Conservation (phyloP, 257 asterid genomes). For the Mentha longifolia region DNA sequence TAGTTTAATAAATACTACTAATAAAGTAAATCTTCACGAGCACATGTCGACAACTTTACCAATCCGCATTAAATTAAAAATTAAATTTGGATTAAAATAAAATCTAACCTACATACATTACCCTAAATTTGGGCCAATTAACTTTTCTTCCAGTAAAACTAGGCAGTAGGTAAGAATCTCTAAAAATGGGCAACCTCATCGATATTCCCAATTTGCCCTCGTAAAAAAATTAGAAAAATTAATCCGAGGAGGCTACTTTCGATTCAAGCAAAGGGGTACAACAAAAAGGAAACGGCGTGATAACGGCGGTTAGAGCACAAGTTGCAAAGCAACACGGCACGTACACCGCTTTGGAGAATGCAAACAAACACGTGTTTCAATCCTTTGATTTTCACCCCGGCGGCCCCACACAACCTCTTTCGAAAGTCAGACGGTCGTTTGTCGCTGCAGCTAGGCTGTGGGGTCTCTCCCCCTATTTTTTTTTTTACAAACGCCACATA, state of each 20-base stretch:
- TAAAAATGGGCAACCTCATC: background rate
- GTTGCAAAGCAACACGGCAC: conserved; percentile 32
- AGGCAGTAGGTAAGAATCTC: background rate
- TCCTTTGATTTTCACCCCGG: background rate
- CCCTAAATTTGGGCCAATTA: background rate
- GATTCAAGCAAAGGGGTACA: background rate
- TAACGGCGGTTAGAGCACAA: conserved; percentile 3
- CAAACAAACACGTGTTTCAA: conserved; percentile 60
- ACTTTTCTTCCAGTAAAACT: background rate
- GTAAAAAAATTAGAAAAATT: background rate
- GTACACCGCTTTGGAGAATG: conserved; percentile 19
- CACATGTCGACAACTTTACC: background rate
- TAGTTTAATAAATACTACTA: background rate
- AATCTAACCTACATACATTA: no score
- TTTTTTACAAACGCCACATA: conserved; percentile 39
- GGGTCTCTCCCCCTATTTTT: background rate
- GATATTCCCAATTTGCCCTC: conserved; percentile 25
- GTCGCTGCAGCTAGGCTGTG: conserved; percentile 6
- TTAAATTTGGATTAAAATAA: no score
- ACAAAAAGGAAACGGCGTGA: conserved; percentile 28
- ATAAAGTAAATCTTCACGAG: background rate
- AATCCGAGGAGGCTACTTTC: conserved; percentile 21
- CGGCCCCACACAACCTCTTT: background rate
- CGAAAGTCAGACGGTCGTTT: conserved; percentile 17
- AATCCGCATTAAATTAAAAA: background rate